Conservation (phyloP, 495 filamentous ascomycete genomes). For the Xylaria bambusicola region DNA sequence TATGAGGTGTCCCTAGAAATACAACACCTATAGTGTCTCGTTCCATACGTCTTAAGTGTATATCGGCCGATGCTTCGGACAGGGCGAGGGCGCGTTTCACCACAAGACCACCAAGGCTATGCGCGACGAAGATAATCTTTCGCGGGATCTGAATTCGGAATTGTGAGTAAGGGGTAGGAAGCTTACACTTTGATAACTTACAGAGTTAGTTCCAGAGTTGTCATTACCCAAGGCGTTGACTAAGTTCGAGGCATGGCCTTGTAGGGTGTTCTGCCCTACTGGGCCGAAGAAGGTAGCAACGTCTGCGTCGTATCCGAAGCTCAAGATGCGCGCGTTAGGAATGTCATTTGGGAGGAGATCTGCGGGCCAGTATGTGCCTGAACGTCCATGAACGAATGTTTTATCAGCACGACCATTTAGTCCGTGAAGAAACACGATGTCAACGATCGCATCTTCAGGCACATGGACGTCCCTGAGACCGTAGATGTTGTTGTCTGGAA, state of each 20-base stretch:
- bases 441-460: not conserved
- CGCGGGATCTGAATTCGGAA: conserved; percentile 16
- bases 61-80: conserved; percentile 12
- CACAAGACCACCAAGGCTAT: conserved; percentile 45
- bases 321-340: conserved; percentile 28
- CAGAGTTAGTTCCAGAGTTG: too few species aligned
- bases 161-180: too few species aligned
- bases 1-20: conserved; percentile 48
- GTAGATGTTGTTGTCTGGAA: too few species aligned
- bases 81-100: conserved; percentile 30
- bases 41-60: conserved; percentile 24
- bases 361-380: conserved; percentile 30
- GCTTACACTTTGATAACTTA: too few species aligned
- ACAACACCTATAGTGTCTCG: conserved; percentile 36
- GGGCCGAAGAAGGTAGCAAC: conserved; percentile 20
- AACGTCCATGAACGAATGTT: conserved; percentile 28
- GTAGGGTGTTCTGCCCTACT: conserved; percentile 26
- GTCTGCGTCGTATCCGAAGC: conserved; percentile 31
- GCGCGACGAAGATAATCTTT: conserved; percentile 36
- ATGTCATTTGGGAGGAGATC: conserved; percentile 25
- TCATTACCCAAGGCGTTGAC: conserved; percentile 15
- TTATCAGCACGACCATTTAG: conserved; percentile 32
- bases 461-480: too few species aligned
- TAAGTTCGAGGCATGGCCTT: conserved; percentile 26
- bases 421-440: conserved; percentile 36